Base-by-base conservation (phyloP, 2,329 filamentous ascomycete genomes). In the Neodidymelliopsis sp. region DNA sequence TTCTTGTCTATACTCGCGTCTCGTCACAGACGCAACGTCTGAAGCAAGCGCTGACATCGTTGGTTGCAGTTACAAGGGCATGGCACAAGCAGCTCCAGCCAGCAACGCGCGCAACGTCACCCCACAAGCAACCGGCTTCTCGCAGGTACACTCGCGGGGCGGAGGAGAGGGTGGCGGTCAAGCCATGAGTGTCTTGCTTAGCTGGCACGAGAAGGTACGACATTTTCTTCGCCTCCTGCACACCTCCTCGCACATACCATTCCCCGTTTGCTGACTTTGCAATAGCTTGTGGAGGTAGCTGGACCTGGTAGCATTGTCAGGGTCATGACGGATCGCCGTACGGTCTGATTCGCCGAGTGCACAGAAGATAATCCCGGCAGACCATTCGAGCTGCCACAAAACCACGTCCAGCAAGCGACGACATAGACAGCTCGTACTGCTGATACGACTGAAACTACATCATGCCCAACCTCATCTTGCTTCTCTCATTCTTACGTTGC, bases 281-380 rank as follows among this genome's bases (percentile, higher is more conserved):
- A 23, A 44, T 58, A 80, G 83, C 84, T 97, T 55, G 91, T 97
- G 4, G 94, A 99, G 67, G 86, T 97, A 67, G 90, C 91, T 27
- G 94, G 94, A 18, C 81, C 91, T 60, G 94, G 94, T 33, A 77
- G 89, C 73, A 94, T 99, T 75, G 90, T 91, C 56, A 85, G 94
- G 65, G 91, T 91, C 60, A 97, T 99, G 92, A 94, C 91, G 30
- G 94, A 99, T 79, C 90, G 93, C 79, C 87, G 94, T 69, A 94
- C 89, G 65, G 93, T 95, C 63, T 96, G 78, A 72, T 50, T 44
- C 39, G 34, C 30, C 24, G 4, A 24, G 11, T 7, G 4, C 4
- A 15, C 12, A 18, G 18, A 9, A 29, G 28, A 33, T 30, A 18
- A 16, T 38, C n/a, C 20, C 25, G n/a, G 40, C 39, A 35, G 35